These are phyloP conservation scores for Paecilomyces sp. DNA, from an alignment of 2,329 filamentous ascomycete genomes.

Conservation along the genomic window DNA sequence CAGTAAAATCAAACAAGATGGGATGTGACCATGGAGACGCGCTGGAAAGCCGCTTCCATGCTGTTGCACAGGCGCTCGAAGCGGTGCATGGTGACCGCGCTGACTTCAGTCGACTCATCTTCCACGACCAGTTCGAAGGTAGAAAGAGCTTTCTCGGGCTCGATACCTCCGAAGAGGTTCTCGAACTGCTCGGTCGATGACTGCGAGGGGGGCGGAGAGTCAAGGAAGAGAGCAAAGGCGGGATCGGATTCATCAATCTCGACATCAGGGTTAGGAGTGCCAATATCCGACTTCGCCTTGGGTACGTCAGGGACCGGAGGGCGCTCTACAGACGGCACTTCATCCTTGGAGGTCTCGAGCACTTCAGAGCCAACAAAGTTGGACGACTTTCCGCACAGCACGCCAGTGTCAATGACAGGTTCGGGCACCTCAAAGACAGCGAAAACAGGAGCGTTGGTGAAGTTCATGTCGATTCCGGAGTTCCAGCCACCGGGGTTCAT, in stretches of 20 bases:
- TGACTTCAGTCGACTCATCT: constrained; percentile 13
- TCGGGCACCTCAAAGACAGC: constrained; percentile 65
- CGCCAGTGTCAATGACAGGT: constrained; percentile 52
- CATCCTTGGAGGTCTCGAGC: constrained; percentile 42
- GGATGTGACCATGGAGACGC: constrained; percentile 32
- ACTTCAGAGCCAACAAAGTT: constrained; percentile 41
- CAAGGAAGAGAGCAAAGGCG: constrained; percentile 44
- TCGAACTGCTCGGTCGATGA: constrained; percentile 21
- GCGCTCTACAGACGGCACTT: constrained; percentile 42
- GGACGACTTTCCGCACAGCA: constrained; percentile 65
- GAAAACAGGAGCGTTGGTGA: constrained; percentile 46
- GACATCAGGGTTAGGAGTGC: constrained; percentile 25
- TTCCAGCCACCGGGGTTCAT: constrained; percentile 42
- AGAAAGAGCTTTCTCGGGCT: constrained; percentile 57
- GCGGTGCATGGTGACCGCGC: constrained; percentile 19
- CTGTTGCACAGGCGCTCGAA: constrained; percentile 32
- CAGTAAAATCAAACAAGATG: constrained; percentile 27
- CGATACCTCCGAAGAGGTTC: constrained; percentile 44
- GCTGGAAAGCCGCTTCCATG: constrained; percentile 36
- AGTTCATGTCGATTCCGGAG: constrained; percentile 39
- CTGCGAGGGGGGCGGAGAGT: constrained; percentile 40
- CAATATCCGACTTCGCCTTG: constrained; percentile 10
- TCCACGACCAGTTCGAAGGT: constrained; percentile 59
- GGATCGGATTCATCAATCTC: constrained; percentile 50
- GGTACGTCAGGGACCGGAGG: constrained; percentile 15